A percentile compares a stretch with the other conserved stretches of the same genome.
Conservation (phyloP, 331 rosid species). For the Dryas integrifolia region DNA sequence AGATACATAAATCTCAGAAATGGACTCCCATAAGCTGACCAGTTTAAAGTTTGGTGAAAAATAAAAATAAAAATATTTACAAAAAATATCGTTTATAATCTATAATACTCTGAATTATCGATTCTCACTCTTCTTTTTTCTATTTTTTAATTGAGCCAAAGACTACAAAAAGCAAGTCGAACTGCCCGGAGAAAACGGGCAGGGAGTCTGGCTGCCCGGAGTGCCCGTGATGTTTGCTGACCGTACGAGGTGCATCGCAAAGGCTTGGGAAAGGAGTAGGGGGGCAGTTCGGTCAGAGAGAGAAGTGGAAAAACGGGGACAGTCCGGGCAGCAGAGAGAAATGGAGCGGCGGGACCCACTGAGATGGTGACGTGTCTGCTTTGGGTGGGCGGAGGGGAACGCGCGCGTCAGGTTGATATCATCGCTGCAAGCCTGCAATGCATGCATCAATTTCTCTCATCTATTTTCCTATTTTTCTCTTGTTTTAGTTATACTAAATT, state of each 20-base stretch:
- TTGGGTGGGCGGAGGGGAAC: constrained; percentile 32
- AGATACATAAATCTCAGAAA: constrained; percentile 58
- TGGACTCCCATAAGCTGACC: constrained; percentile 58
- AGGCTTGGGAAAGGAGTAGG: background rate
- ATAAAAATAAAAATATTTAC: constrained; percentile 16
- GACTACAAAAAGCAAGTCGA: constrained; percentile 34
- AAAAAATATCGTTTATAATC: background rate
- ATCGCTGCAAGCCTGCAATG: constrained; percentile 8
- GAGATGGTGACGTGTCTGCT: constrained; percentile 55
- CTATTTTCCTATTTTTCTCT: too few relatives aligned
- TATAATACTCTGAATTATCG: constrained; percentile 23
- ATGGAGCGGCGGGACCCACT: constrained; percentile 30
- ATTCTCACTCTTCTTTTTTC: constrained; percentile 22
- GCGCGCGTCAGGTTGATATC: constrained; percentile 59
- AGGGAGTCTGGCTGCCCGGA: constrained; percentile 36
- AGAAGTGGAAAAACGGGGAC: constrained; percentile 35
- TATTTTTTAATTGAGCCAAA: constrained; percentile 31
- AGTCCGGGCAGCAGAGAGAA: constrained; percentile 49
- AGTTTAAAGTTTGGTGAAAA: constrained; percentile 48
- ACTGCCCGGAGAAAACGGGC: constrained; percentile 57
- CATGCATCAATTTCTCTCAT: constrained; percentile 7
- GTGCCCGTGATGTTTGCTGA: constrained; percentile 7
- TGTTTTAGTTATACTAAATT: too few relatives aligned
- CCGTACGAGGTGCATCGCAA: constrained; percentile 23
- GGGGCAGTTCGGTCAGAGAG: constrained; percentile 42